Evolutionary conservation across 1,284 basidiomycete species (phyloP), one percentile per base, ranked within the genome.

Genomic region (Coriolopsis trogii): DNA sequence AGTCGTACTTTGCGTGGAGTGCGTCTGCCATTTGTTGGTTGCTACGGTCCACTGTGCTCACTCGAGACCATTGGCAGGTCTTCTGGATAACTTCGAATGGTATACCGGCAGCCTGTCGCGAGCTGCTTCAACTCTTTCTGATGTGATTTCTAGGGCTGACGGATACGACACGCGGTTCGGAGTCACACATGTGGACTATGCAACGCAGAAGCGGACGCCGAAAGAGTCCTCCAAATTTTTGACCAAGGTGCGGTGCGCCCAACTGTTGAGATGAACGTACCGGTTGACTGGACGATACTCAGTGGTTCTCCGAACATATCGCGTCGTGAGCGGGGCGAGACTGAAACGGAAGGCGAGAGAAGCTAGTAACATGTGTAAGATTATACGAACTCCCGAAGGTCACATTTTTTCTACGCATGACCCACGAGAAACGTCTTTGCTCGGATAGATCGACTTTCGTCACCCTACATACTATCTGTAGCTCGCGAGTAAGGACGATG

Each of bases 41-140:
- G n/a, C 15, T 30, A 16, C 21, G n/a, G 13, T 18, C 24, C 18
- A 36, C 21, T 44, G 31, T 24, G 15, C 18, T 24, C 26, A 28
- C 30, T 8, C 6, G 1, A 7, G n/a, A n/a, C n/a, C 3, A 2
- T 26, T 13, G 21, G 30, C 49, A 83, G 81, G 81, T 67, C 70
- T 86, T 41, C 65, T 87, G 41, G 87, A 89, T 65, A 89, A 89
- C 66, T 89, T 89, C 53, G 88, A 91, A 68, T 89, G 89, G 81
- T 72, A 52, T 20, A 56, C 48, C n/a, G n/a, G n/a, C n/a, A n/a
- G n/a, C n/a, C n/a, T n/a, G n/a, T n/a, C n/a, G n/a, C n/a, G n/a
- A n/a, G n/a, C n/a, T n/a, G n/a, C 16, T 16, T 38, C 6, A 9
- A 31, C 9, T 26, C 8, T 10, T 34, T 16, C 8, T 34, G 20